Evolutionary conservation across 768 basidiomycete genomes (phyloP).

Genomic region (Porpolomopsis calyptriformis): DNA sequence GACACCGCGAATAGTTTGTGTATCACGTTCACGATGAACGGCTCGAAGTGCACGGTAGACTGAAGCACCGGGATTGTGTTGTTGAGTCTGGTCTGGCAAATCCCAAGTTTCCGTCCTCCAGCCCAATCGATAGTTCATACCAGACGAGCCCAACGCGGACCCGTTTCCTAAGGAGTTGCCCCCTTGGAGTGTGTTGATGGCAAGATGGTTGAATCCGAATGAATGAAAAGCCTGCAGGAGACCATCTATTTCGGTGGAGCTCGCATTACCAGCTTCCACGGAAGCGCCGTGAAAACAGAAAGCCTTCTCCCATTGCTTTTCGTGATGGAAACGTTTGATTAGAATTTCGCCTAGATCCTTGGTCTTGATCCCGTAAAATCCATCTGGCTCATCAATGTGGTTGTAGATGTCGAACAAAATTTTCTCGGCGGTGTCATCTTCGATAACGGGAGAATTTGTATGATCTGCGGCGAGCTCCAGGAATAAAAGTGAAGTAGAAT

Average conservation of each 20-base stretch:
- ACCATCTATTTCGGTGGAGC: slow-evolving; percentile 42
- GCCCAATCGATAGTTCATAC: slow-evolving; percentile 67
- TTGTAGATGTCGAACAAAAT: slow-evolving; percentile 87
- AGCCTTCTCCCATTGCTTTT: slow-evolving; percentile 85
- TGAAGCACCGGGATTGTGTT: slow-evolving; percentile 39
- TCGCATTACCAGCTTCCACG: slow-evolving; percentile 48
- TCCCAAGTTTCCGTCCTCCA: slow-evolving; percentile 98
- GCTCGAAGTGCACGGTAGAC: slow-evolving; percentile 76
- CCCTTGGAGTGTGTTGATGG: slow-evolving; percentile 50
- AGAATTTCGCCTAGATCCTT: slow-evolving; percentile 70
- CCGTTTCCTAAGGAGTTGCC: slow-evolving; percentile 25
- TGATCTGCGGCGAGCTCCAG: slow-evolving; percentile 68
- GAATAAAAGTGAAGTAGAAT: slow-evolving; percentile 84
- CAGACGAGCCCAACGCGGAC: slow-evolving; percentile 24
- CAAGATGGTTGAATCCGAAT: slow-evolving; percentile 86
- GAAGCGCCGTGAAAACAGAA: slow-evolving; percentile 84
- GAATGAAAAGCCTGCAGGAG: slow-evolving; percentile 74
- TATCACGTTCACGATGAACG: slow-evolving; percentile 68
- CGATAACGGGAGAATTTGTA: slow-evolving; percentile 16
- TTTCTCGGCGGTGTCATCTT: slow-evolving; percentile 40
- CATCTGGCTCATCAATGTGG: slow-evolving; percentile 95
- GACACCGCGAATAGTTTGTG: slow-evolving; percentile 32
- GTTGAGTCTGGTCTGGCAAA: slow-evolving; percentile 51
- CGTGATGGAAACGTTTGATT: slow-evolving; percentile 81
- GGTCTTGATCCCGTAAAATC: slow-evolving; percentile 89